Evolutionary conservation across 108 stramenopile genomes (phyloP).

Genomic region (Bacterosira constricta): DNA sequence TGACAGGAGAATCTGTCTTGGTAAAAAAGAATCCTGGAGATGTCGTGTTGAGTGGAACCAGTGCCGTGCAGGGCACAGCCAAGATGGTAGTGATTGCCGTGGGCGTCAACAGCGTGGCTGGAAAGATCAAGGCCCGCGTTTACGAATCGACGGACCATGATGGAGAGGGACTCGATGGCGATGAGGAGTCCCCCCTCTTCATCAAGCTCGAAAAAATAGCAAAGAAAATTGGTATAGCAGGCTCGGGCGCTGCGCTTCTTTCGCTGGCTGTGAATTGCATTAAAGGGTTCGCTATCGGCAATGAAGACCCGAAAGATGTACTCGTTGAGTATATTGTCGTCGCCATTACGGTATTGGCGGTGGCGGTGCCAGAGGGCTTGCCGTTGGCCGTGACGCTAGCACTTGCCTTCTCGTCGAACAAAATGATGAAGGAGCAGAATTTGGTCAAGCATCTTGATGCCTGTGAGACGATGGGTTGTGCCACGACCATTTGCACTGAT

Average conservation of each 20-base stretch:
- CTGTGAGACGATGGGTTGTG: conserved; percentile 99
- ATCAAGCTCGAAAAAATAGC: conserved; percentile 87
- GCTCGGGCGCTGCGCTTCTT: conserved; percentile 71
- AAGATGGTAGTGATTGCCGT: conserved; percentile 92
- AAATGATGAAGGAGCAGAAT: conserved; percentile 96
- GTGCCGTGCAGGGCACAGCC: conserved; percentile 75
- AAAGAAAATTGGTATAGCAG: conserved; percentile 85
- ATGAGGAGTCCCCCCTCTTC: conserved; percentile 80
- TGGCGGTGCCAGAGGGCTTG: conserved; percentile 98
- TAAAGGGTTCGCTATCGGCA: conserved; percentile 70
- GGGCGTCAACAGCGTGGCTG: conserved; percentile 85
- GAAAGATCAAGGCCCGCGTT: conserved; percentile 84
- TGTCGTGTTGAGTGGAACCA: conserved; percentile 72
- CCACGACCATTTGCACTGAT: conserved; percentile 98
- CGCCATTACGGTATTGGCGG: conserved; percentile 91
- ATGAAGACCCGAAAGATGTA: conserved; percentile 26
- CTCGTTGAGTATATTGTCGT: conserved; percentile 79
- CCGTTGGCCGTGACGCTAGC: conserved; percentile 97
- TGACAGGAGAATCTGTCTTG: conserved; percentile 95
- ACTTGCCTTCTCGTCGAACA: conserved; percentile 89
- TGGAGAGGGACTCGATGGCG: conserved; percentile 68
- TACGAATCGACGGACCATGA: conserved; percentile 76
- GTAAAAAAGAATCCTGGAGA: conserved; percentile 85
- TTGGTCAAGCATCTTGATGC: conserved; percentile 95
- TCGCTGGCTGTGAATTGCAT: conserved; percentile 82